Percentiles rank a stretch among this genome's conserved stretches.
phyloP scores from a whole-genome alignment of 176 grass and related monocot genomes.

The Zizania latifolia region DNA sequence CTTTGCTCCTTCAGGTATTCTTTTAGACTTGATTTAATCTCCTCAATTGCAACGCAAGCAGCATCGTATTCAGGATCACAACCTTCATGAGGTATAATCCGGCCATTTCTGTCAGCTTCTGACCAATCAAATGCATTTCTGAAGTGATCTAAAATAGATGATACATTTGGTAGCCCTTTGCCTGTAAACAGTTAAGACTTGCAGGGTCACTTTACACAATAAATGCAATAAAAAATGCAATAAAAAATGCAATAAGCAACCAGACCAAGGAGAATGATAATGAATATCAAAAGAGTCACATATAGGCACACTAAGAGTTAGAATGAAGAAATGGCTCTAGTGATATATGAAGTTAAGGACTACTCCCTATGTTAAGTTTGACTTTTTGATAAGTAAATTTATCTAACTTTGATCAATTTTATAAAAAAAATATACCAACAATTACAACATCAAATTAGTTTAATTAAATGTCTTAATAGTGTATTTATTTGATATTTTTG shows the following conservation, averaged over 20 bases:
- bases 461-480: too few species aligned
- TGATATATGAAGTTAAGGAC: too few species aligned
- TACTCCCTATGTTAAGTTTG: too few species aligned
- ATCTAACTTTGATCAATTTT: too few species aligned
- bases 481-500: too few species aligned
- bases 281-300: constrained; percentile 12
- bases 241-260: constrained; percentile 10
- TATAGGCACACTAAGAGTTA: not conserved
- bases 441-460: too few species aligned
- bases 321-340: not conserved
- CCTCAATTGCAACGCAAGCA: constrained; percentile 48
- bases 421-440: too few species aligned
- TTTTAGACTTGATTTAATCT: constrained; percentile 56
- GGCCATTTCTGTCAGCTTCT: constrained; percentile 70
- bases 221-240: not conserved
- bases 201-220: constrained; percentile 22
- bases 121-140: constrained; percentile 98
- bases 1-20: constrained; percentile 81
- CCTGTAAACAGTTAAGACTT: constrained; percentile 51
- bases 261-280: constrained; percentile 13
- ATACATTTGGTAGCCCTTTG: constrained; percentile 64
- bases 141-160: constrained; percentile 62
- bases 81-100: constrained; percentile 81
- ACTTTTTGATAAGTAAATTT: too few species aligned
- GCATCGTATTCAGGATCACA: constrained; percentile 79